Percentiles rank a stretch among this genome's conserved stretches.
Evolutionary conservation across 2,329 filamentous ascomycete species (phyloP).

Genomic region (Stemphylium beticola): DNA sequence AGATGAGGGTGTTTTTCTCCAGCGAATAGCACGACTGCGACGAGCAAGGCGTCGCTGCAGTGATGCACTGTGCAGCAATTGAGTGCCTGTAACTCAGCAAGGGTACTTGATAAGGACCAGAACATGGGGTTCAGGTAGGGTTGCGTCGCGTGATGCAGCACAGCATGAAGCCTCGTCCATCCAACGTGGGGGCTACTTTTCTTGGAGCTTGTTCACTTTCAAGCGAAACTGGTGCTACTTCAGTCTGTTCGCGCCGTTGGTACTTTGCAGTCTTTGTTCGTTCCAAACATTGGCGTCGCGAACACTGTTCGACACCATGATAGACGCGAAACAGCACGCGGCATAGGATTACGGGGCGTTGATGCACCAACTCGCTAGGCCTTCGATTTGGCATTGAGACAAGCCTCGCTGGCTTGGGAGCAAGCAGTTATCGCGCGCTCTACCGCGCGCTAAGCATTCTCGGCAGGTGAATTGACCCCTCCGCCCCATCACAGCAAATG

Average conservation of each 20-base stretch:
- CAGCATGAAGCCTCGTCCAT: constrained; percentile 21
- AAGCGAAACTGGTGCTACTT: neutral
- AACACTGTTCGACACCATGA: neutral
- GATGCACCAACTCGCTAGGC: constrained; percentile 6
- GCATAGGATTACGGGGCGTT: constrained; percentile 4
- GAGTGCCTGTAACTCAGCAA: constrained; percentile 24
- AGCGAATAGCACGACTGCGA: constrained; percentile 22
- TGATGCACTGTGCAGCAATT: constrained; percentile 19
- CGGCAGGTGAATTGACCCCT: constrained; percentile 8
- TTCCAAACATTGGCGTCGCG: constrained; percentile 1
- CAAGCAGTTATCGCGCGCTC: constrained; percentile 3
- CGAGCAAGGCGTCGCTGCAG: constrained; percentile 18
- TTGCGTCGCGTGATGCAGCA: constrained; percentile 14
- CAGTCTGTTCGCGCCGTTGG: neutral
- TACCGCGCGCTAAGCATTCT: constrained; percentile 12
- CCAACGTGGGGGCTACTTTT: constrained; percentile 24
- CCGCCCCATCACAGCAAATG: constrained; percentile 9
- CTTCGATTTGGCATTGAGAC: constrained; percentile 25
- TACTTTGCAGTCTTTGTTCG: neutral
- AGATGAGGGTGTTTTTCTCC: constrained; percentile 24
- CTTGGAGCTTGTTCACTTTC: neutral
- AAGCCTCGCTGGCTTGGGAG: constrained; percentile 17
- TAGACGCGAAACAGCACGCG: constrained; percentile 7
- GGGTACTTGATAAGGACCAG: constrained; percentile 33
- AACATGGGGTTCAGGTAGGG: constrained; percentile 16